Evolutionary conservation across 768 basidiomycete species (phyloP).

Genomic region (Russula foetens): DNA sequence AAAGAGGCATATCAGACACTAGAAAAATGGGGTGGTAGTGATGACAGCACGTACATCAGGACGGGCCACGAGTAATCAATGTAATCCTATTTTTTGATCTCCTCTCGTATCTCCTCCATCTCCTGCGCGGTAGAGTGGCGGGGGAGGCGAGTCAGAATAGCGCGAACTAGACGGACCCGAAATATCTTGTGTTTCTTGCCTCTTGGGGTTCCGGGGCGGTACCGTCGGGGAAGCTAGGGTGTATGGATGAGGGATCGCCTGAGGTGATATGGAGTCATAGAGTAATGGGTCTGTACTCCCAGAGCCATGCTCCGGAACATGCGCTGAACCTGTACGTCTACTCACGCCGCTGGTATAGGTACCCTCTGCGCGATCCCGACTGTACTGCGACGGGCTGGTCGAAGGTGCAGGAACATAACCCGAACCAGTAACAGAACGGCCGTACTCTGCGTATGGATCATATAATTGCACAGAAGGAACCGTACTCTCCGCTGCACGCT

Average conservation of each 20-base stretch:
- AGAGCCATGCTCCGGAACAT: conserved; percentile 42
- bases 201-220: conserved; percentile 15
- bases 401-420: conserved; percentile 43
- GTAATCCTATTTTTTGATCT: conserved; percentile 2
- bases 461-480: not conserved
- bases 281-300: conserved; percentile 58
- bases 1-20: not conserved
- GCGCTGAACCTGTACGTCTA: conserved; percentile 25
- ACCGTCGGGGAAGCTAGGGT: not conserved
- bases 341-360: conserved; percentile 26
- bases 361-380: conserved; percentile 12
- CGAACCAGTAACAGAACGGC: conserved; percentile 22
- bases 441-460: conserved; percentile 15
- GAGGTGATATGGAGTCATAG: conserved; percentile 21
- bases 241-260: not conserved
- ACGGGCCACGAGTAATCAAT: conserved; percentile 3
- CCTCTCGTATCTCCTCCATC: not conserved
- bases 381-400: conserved; percentile 36
- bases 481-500: not conserved
- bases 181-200: not conserved
- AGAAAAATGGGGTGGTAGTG: not conserved
- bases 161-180: not conserved
- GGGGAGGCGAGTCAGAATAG: not conserved
- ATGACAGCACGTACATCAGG: not conserved
- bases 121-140: not conserved